Evolutionary conservation across 2,329 filamentous ascomycete genomes (phyloP).

Genomic region (Parafenestella ontariensis): DNA sequence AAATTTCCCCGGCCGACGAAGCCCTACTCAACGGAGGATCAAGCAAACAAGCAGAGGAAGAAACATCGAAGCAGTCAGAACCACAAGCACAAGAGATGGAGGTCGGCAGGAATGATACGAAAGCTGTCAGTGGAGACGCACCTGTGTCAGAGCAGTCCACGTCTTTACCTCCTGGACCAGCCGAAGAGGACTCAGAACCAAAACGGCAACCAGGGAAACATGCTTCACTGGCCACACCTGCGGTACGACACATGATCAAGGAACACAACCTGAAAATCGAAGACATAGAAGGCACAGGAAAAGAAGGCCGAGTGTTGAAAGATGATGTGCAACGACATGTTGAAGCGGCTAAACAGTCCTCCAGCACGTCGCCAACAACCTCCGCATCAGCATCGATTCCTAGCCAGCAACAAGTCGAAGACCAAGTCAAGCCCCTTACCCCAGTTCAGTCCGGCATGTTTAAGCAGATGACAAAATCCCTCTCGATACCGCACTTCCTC

Average conservation of each 20-base stretch:
- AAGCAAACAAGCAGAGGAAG: slow-evolving; percentile 33
- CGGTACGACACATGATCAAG: slow-evolving; percentile 86
- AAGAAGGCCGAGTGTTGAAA: slow-evolving; percentile 88
- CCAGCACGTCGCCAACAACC: slow-evolving; percentile 37
- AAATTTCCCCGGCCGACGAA: slow-evolving; percentile 69
- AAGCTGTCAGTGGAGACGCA: slow-evolving; percentile 28
- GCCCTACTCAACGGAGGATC: slow-evolving; percentile 48
- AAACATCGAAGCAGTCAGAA: slow-evolving; percentile 17
- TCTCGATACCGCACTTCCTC: slow-evolving; percentile 92
- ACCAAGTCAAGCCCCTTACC: slow-evolving; percentile 74
- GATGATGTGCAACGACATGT: slow-evolving; percentile 74
- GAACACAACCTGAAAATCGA: slow-evolving; percentile 79
- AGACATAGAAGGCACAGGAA: slow-evolving; percentile 83
- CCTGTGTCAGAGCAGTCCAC: slow-evolving; percentile 21
- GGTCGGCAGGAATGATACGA: slow-evolving; percentile 44
- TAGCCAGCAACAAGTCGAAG: slow-evolving; percentile 53
- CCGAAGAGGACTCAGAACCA: slow-evolving; percentile 22
- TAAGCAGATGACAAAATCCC: slow-evolving; percentile 92
- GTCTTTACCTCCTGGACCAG: slow-evolving; percentile 27
- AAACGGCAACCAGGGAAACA: slow-evolving; percentile 64
- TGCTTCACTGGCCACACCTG: slow-evolving; percentile 84
- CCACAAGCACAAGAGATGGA: slow-evolving; percentile 35
- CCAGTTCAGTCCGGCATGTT: slow-evolving; percentile 92
- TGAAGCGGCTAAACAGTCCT: slow-evolving; percentile 27
- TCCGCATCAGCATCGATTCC: slow-evolving; percentile 30